These are phyloP conservation scores for Porphyra umbilicalis DNA, from an alignment of 31 red algal genomes.

Conservation along the genomic window DNA sequence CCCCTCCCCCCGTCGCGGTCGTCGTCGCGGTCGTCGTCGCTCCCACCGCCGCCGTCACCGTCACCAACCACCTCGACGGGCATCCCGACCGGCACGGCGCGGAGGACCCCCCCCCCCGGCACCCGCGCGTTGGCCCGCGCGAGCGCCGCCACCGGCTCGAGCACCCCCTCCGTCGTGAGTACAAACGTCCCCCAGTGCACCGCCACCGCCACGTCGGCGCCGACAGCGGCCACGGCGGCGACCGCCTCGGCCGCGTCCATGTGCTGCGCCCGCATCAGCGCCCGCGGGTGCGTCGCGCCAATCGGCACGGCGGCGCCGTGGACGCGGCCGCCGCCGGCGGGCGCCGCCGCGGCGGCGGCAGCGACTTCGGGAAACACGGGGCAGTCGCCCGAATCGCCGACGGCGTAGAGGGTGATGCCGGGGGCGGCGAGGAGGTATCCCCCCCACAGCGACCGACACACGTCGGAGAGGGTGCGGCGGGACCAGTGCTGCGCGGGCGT, in stretches of 20 bases:
- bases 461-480: background rate
- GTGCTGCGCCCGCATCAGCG: background rate
- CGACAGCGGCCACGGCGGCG: background rate
- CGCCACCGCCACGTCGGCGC: background rate
- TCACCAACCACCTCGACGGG: background rate
- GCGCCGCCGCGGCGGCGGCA: background rate
- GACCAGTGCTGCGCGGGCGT: background rate
- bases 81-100: background rate
- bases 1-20: too few relatives aligned
- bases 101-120: background rate
- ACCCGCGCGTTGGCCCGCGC: background rate
- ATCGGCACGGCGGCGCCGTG: background rate
- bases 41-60: too few relatives aligned
- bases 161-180: background rate
- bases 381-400: background rate
- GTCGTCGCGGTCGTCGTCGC: too few relatives aligned
- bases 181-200: background rate
- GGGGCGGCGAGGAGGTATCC: background rate
- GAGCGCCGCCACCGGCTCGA: background rate
- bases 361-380: background rate
- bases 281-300: background rate
- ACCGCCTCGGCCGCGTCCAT: background rate
- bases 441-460: background rate
- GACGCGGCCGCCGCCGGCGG: too few relatives aligned
- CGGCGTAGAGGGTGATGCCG: background rate